Evolutionary conservation across 805 yeast genomes (phyloP).

Genomic region (Ascoidea rubescens): DNA sequence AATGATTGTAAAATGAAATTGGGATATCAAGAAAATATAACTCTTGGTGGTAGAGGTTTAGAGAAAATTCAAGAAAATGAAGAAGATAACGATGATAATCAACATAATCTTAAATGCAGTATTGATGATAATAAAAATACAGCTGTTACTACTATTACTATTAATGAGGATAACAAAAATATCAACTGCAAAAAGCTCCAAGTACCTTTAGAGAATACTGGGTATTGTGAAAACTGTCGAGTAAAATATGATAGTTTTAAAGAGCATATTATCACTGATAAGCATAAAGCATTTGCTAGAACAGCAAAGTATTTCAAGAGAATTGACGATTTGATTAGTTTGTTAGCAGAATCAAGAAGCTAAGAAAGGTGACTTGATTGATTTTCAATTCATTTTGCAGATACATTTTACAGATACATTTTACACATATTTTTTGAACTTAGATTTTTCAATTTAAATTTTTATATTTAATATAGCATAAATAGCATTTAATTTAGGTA

Average conservation of each 20-base stretch:
- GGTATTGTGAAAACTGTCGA: slow-evolving; percentile 91
- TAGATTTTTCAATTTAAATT: too few species aligned
- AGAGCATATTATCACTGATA: slow-evolving; percentile 53
- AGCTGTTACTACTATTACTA: slow-evolving; percentile 15
- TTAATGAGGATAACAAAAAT: slow-evolving; percentile 5
- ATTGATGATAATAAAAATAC: slow-evolving; percentile 10
- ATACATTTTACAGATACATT: too few species aligned
- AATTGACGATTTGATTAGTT: slow-evolving; percentile 53
- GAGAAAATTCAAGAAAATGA: slow-evolving; percentile 1
- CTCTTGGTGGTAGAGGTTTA: too few species aligned
- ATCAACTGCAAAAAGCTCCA: background rate
- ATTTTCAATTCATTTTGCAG: too few species aligned
- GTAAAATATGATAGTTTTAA: slow-evolving; percentile 69
- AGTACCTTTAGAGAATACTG: slow-evolving; percentile 17
- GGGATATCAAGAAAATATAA: too few species aligned
- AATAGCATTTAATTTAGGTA: too few species aligned
- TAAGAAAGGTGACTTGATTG: too few species aligned
- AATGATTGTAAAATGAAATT: too few species aligned
- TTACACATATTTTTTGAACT: too few species aligned
- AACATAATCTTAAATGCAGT: background rate
- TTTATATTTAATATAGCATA: too few species aligned
- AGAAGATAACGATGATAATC: slow-evolving; percentile 1
- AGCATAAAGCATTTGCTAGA: slow-evolving; percentile 69
- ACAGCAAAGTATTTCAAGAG: slow-evolving; percentile 58
- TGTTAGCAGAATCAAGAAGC: too few species aligned